Evolutionary conservation across 1,284 basidiomycete genomes (phyloP).

Genomic region (Tranzscheliella williamsii): DNA sequence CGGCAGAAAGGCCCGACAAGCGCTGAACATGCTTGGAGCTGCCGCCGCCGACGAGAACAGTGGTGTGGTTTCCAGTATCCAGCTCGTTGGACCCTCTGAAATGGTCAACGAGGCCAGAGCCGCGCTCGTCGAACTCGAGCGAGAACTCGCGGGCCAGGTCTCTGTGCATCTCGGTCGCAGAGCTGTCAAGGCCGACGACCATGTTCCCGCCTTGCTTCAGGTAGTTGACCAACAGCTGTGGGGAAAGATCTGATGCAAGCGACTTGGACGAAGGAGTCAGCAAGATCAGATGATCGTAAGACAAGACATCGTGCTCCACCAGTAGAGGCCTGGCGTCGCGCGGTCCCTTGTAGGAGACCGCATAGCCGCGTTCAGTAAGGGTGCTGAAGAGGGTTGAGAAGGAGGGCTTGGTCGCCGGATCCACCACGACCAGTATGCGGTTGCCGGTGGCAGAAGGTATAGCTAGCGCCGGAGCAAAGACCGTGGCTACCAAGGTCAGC

Average conservation of each 20-base stretch:
- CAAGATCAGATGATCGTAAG: conserved; percentile 54
- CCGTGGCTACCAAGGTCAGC: neutral
- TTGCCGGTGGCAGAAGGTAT: conserved; percentile 46
- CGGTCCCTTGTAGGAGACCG: conserved; percentile 28
- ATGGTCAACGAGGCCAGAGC: conserved; percentile 63
- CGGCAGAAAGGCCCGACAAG: conserved; percentile 7
- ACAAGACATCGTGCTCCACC: conserved; percentile 42
- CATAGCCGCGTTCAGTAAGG: conserved; percentile 40
- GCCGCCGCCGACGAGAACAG: conserved; percentile 41
- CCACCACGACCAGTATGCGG: conserved; percentile 50
- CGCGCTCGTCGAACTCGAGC: conserved; percentile 64
- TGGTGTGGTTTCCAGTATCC: conserved; percentile 47
- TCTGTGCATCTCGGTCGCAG: conserved; percentile 63
- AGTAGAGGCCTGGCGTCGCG: conserved; percentile 28
- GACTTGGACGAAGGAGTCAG: conserved; percentile 61
- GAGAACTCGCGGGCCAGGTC: conserved; percentile 67
- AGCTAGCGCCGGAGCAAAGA: neutral
- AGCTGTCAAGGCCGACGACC: conserved; percentile 76
- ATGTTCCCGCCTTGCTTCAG: conserved; percentile 76
- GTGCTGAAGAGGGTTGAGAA: conserved; percentile 36
- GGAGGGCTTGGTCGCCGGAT: conserved; percentile 1
- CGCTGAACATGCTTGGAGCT: neutral
- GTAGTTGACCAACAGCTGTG: conserved; percentile 77
- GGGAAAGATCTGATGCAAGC: conserved; percentile 75
- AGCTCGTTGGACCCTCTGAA: conserved; percentile 50